Percentiles rank a stretch among this genome's conserved stretches.
Evolutionary conservation across 1,139 yeast species (phyloP).

Genomic region (Candida albicans): DNA sequence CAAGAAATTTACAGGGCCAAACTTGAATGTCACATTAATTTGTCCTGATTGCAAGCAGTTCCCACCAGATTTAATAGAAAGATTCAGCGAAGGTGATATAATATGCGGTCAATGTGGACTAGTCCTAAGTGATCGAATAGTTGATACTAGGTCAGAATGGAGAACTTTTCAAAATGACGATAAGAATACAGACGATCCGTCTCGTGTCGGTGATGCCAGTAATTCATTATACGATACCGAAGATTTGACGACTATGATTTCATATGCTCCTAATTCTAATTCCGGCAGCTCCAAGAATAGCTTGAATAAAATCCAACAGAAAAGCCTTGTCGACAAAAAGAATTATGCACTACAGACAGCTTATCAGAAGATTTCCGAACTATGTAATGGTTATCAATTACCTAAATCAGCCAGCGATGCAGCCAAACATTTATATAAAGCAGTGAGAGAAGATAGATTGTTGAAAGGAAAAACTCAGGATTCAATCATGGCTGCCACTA

Average conservation of each 20-base stretch:
- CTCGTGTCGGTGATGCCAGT: slow-evolving; percentile 98
- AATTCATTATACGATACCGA: slow-evolving; percentile 91
- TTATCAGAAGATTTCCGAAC: slow-evolving; percentile 83
- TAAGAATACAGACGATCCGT: slow-evolving; percentile 95
- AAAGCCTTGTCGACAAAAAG: slow-evolving; percentile 77
- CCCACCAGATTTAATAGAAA: slow-evolving; percentile 92
- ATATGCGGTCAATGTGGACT: slow-evolving; percentile 96
- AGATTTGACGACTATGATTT: slow-evolving; percentile 88
- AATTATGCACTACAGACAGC: slow-evolving; percentile 87
- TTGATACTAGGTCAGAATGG: slow-evolving; percentile 97
- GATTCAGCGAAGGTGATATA: slow-evolving; percentile 95
- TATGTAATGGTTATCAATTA: slow-evolving; percentile 95
- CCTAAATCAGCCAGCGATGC: slow-evolving; percentile 96
- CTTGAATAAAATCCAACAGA: slow-evolving; percentile 83
- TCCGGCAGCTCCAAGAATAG: slow-evolving; percentile 73
- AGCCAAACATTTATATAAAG: slow-evolving; percentile 91
- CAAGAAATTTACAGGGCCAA: slow-evolving; percentile 51
- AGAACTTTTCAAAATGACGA: slow-evolving; percentile 96
- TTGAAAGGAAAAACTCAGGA: slow-evolving; percentile 90
- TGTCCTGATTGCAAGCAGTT: slow-evolving; percentile 95
- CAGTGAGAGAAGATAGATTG: slow-evolving; percentile 83
- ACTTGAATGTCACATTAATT: slow-evolving; percentile 81
- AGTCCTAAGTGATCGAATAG: slow-evolving; percentile 86
- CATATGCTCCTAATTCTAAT: slow-evolving; percentile 62
- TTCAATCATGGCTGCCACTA: slow-evolving; percentile 94